phyloP scores from a whole-genome alignment of 306 rosid genomes.

The Quercus variabilis region DNA sequence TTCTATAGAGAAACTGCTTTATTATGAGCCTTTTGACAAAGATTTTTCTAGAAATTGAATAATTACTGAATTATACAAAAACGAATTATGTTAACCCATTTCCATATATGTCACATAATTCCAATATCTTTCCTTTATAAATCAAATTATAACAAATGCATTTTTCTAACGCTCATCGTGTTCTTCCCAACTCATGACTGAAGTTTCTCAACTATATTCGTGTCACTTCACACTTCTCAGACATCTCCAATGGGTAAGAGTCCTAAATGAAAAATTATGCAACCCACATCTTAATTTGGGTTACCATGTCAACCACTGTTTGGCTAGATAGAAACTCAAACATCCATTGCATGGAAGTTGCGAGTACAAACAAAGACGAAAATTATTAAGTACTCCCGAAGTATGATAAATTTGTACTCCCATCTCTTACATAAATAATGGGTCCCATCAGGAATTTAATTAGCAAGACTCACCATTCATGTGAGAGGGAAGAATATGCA shows the following conservation, averaged over 20 bases:
- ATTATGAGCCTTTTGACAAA: neutral
- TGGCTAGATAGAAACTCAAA: slow-evolving; percentile 98
- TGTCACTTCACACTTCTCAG: neutral
- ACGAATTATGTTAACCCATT: neutral
- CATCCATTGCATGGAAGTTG: slow-evolving; percentile 69
- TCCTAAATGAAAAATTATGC: neutral
- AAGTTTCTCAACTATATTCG: neutral
- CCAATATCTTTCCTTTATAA: neutral
- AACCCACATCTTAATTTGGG: neutral
- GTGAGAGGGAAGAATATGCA: too few relatives aligned
- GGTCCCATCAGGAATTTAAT: too few relatives aligned
- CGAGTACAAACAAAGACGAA: slow-evolving; percentile 77
- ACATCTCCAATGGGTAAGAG: neutral
- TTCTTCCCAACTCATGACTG: neutral
- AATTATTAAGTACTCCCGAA: too few relatives aligned
- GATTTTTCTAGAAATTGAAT: neutral
- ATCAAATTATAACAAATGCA: neutral
- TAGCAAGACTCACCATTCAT: too few relatives aligned
- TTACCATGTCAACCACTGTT: slow-evolving; percentile 90
- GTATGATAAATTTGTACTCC: too few relatives aligned
- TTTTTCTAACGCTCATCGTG: neutral
- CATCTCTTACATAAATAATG: too few relatives aligned
- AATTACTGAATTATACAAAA: neutral
- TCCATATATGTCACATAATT: neutral
- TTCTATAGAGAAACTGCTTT: neutral